Evolutionary conservation across 495 filamentous ascomycete genomes (phyloP), one percentile per base, ranked within the genome.

Genomic region (Trichoderma orchidacearum): DNA sequence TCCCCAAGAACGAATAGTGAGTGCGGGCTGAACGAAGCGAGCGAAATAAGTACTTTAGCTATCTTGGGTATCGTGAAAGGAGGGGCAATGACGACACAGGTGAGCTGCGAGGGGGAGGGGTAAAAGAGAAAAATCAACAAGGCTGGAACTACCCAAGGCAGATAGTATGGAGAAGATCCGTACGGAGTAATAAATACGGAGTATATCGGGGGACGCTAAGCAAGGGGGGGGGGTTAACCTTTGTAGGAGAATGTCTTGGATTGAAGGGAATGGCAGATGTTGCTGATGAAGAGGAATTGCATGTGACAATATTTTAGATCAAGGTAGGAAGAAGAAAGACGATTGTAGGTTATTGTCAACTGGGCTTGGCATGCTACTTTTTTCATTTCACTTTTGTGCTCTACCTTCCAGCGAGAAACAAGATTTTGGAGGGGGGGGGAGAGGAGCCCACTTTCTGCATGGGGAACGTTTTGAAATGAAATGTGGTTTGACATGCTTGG

Each of bases 31-130:
- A n/a, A n/a, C n/a, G n/a, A n/a, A n/a, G n/a, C n/a, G n/a, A n/a
- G n/a, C n/a, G n/a, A n/a, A n/a, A n/a, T n/a, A n/a, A n/a, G n/a
- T n/a, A n/a, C n/a, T n/a, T n/a, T n/a, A n/a, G n/a, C n/a, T n/a
- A n/a, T n/a, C 8, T 8, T 35, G 32, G 8, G 8, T 35, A 31
- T 30, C 25, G 51, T 17, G 29, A 5, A 3, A 21, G 51, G 51
- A 53, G 51, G 51, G 51, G 51, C 51, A 25, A 53, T 53, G 28
- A 48, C 51, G 30, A 53, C 28, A 32, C 51, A 17, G 51, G 23
- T 18, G 13, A 31, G 3, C 17, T 12, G 28, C 15, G 28, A 31
- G 28, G 51, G 51, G 51, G 30, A 53, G 51, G 27, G 51, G 30
- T 48, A 48, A 11, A 48, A 35, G 8, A 8, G 0, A 3, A 23